Evolutionary conservation across 1,284 basidiomycete species (phyloP).

Genomic region (Cryptococcus sp.): DNA sequence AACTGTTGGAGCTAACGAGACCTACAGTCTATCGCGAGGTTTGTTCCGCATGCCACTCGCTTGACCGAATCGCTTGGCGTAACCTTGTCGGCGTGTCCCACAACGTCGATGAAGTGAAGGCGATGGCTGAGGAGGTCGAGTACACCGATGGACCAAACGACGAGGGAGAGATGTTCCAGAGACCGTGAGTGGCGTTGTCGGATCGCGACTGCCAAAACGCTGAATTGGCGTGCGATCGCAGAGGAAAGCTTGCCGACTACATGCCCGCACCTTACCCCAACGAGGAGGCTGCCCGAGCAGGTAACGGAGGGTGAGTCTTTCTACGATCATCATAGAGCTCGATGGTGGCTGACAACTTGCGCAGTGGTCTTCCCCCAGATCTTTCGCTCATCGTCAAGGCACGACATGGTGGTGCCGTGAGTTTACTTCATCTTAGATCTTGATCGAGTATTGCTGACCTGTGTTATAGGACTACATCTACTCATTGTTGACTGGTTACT

Average conservation of each 20-base stretch:
- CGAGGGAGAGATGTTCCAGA: constrained; percentile 96
- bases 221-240: constrained; percentile 9
- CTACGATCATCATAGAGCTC: background rate
- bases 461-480: constrained; percentile 84
- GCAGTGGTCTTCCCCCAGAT: constrained; percentile 90
- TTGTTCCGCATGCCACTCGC: constrained; percentile 97
- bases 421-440: constrained; percentile 36
- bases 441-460: background rate
- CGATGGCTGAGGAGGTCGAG: constrained; percentile 94
- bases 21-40: constrained; percentile 95
- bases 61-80: constrained; percentile 99
- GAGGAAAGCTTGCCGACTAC: constrained; percentile 74
- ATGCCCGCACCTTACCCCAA: constrained; percentile 96
- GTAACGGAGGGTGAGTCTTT: constrained; percentile 68
- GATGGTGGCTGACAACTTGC: constrained; percentile 1
- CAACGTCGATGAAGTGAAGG: constrained; percentile 86
- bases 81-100: constrained; percentile 98
- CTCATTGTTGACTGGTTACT: constrained; percentile 94
- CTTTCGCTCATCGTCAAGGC: constrained; percentile 97
- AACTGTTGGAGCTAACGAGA: background rate
- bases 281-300: constrained; percentile 93
- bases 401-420: constrained; percentile 90
- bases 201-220: background rate
- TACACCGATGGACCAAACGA: constrained; percentile 96
- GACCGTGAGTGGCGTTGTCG: constrained; percentile 66